Percentiles rank a stretch among this genome's conserved stretches.
phyloP scores from a whole-genome alignment of 306 rosid genomes.

The Styphnolobium japonicum region DNA sequence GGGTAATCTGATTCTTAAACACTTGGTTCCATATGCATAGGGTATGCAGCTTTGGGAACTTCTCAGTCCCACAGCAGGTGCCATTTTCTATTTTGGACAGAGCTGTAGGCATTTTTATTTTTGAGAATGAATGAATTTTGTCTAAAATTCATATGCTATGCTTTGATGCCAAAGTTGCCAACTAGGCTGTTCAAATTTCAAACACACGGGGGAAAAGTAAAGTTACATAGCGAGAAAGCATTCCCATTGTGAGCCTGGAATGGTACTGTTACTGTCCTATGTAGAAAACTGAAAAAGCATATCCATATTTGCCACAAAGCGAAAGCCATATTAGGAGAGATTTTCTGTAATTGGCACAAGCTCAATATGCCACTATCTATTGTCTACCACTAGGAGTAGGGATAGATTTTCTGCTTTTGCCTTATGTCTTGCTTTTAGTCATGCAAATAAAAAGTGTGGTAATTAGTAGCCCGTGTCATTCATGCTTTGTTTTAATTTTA shows the following conservation, averaged over 20 bases:
- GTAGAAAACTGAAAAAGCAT: background rate
- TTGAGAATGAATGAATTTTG: background rate
- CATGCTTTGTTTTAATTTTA: background rate
- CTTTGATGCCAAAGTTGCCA: background rate
- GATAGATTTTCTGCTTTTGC: background rate
- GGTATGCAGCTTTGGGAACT: background rate
- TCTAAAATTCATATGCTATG: background rate
- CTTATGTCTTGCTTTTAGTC: background rate
- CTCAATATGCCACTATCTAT: background rate
- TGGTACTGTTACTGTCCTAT: background rate
- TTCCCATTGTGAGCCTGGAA: background rate
- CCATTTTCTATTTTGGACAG: background rate
- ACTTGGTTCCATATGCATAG: background rate
- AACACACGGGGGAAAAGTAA: background rate
- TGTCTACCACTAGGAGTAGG: conserved; percentile 10
- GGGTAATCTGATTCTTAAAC: background rate
- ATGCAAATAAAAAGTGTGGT: background rate
- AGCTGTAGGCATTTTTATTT: background rate
- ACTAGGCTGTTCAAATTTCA: background rate
- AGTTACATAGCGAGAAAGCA: background rate
- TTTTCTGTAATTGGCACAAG: background rate
- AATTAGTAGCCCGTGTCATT: background rate
- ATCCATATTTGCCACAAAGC: background rate
- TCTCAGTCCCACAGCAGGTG: background rate
- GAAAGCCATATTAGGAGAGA: background rate